Base-by-base conservation (phyloP, 352 stramenopile species). In the Pythium sp. region DNA sequence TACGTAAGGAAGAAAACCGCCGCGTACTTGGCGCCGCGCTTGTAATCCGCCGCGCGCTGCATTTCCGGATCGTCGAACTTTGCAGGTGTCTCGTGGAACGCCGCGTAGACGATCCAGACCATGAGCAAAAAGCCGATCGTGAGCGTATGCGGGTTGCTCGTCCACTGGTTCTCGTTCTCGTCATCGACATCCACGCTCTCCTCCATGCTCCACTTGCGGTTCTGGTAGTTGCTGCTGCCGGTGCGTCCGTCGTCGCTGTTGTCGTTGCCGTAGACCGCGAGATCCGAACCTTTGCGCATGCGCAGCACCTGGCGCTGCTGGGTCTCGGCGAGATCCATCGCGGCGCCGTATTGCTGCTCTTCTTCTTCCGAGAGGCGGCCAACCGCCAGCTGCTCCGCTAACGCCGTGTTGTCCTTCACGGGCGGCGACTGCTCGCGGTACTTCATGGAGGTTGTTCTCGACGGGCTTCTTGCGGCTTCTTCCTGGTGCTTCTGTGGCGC, bases 1-100 rank as follows among this genome's bases (percentile, higher is more conserved):
- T 97, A 97, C 63, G 90, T 90, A 62, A 97, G 78, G 77, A 97
- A 97, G 62, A 95, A 94, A 14, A 86, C 67, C 28, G 77, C 77
- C 0, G 87, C 85, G 73, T 94, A 95, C 68, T 93, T 90, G 47
- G 89, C 67, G 62, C 89, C 89, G 53, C 85, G 80, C 70, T 92
- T 91, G 8, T 90, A 68, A 53, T 93, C 84, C 12, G 77, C 70
- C 1, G 76, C 66, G 59, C 70, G 76, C 46, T 85, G 81, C 38
- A 72, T 72, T 7, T 34, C 62, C 11, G 78, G 72, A 47, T 91
- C 78, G 12, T 87, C 71, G 0, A 74, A 70, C 58, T 62, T 66
- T 62, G 54, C 63, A 15, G 75, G 65, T 4, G 76, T 68, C 62
- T 90, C 82, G 43, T 93, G 81, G 67, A 95, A 92, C 24, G 89